Base-by-base conservation (phyloP, 1,284 basidiomycete genomes). In the Malassezia yamatoensis region DNA sequence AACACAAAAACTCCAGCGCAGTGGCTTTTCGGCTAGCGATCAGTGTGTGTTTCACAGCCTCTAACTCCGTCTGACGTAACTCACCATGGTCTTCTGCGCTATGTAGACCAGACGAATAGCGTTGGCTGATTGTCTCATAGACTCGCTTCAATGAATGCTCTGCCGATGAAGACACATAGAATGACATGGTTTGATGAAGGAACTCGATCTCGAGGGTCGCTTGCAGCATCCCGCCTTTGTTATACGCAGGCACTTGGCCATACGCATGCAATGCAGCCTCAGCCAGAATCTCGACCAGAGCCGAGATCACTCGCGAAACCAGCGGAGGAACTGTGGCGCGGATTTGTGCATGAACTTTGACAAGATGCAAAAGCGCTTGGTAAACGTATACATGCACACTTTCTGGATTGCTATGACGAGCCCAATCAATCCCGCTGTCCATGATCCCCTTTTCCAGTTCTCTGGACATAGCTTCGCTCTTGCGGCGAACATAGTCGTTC, bases 171-270 rank as follows among this genome's bases (percentile, higher is more conserved):
- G 87, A 87, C 43, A 96, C 86, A 75, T 91, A 93, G 59, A 85
- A 84, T 32, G 85, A 83, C 38, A 98, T 80, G 5, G 88, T 91
- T 77, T 96, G 93, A 76, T 99, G 91, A 77, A 96, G 83, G 78
- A 96, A 98, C 77, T 98, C 94, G 65, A 96, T 96, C 77, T 98
- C 94, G 32, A 99, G 83, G 2, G 94, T 98, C 2, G 94, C 93
- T 86, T 94, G 70, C 34, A 99, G 80, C 94, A 98, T 98, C 11
- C 94, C 94, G 43, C 94, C 94, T 83, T 94, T 94, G 15, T 93
- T 90, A 70, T 96, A 96, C 38, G 84, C 81, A 63, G 83, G 83
- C 33, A 98, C 84, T 73, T 87, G 83, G 59, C 81, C 81, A 81
- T 98, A 94, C 70, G 84, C 86, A 7, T 81, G 81, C 51, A 96